Evolutionary conservation across 1,139 yeast genomes (phyloP).

Genomic region (Suhomyces terraborum): DNA sequence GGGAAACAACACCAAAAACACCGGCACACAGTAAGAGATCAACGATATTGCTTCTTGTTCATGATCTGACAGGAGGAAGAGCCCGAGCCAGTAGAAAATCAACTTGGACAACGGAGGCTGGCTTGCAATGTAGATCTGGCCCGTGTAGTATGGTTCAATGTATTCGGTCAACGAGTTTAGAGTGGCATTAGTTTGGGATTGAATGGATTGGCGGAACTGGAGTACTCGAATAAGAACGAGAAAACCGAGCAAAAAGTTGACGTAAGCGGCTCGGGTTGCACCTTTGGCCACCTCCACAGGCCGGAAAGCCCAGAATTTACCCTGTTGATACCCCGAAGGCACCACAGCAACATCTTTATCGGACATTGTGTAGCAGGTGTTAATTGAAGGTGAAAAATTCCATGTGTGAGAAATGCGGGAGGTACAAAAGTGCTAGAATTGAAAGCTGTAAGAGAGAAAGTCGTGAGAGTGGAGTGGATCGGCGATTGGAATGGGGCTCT

Average conservation of each 20-base stretch:
- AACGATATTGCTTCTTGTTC: background rate
- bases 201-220: background rate
- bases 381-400: background rate
- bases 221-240: background rate
- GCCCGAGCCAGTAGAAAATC: conserved; percentile 41
- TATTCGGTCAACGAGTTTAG: conserved; percentile 2
- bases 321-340: conserved; percentile 5
- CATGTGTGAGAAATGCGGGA: background rate
- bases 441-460: no score
- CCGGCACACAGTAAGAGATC: background rate
- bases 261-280: background rate
- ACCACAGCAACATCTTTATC: background rate
- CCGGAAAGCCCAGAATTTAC: conserved; percentile 5
- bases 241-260: background rate
- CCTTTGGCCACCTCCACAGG: conserved; percentile 2
- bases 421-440: no score
- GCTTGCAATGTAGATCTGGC: conserved; percentile 61
- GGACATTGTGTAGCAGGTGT: background rate
- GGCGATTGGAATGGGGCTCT: no score
- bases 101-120: conserved; percentile 65
- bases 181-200: background rate
- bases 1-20: background rate
- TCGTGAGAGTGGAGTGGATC: no score
- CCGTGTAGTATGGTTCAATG: conserved; percentile 51
- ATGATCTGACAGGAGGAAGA: background rate